A percentile compares a stretch with the other conserved stretches of the same genome.
Conservation (phyloP, 331 rosid species). For the Rhamnella rubrinervis region DNA sequence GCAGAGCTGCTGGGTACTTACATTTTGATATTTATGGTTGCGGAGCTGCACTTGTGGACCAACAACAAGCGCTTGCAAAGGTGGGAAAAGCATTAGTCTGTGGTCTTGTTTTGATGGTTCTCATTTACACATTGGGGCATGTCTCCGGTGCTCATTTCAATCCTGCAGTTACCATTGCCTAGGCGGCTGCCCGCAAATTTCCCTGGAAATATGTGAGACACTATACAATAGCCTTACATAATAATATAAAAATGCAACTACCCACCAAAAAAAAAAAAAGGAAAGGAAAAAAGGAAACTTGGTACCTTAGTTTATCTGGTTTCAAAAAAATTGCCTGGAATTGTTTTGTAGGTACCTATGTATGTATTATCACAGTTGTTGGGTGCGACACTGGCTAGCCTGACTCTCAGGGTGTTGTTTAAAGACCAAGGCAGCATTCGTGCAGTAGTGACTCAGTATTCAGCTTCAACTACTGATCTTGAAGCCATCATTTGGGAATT, state of each 20-base stretch:
- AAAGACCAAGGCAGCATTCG: constrained; percentile 10
- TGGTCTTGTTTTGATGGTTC: constrained; percentile 38
- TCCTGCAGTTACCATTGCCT: constrained; percentile 43
- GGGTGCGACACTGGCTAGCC: constrained; percentile 32
- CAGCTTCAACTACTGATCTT: constrained; percentile 22
- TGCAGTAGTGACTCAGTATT: constrained; percentile 15
- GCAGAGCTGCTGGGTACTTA: constrained; percentile 45
- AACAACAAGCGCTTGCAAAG: constrained; percentile 27
- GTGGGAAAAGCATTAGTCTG: constrained; percentile 40
- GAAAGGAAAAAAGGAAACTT: too few relatives aligned
- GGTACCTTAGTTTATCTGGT: too few relatives aligned
- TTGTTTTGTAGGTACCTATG: constrained; percentile 43
- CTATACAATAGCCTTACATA: too few relatives aligned
- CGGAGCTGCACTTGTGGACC: constrained; percentile 44
- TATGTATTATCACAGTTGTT: constrained; percentile 33
- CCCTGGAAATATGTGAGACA: constrained; percentile 35
- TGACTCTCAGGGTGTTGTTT: constrained; percentile 22
- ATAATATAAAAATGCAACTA: too few relatives aligned
- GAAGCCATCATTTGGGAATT: constrained; percentile 33
- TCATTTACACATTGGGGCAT: constrained; percentile 42
- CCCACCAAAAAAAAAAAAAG: too few relatives aligned
- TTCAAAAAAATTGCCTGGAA: constrained; percentile 5
- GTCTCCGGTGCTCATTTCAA: constrained; percentile 58
- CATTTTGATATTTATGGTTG: constrained; percentile 48
- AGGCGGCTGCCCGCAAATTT: constrained; percentile 31